Evolutionary conservation across 2,329 filamentous ascomycete genomes (phyloP), one percentile per base, ranked within the genome.

Genomic region (Aspergillus sp.): DNA sequence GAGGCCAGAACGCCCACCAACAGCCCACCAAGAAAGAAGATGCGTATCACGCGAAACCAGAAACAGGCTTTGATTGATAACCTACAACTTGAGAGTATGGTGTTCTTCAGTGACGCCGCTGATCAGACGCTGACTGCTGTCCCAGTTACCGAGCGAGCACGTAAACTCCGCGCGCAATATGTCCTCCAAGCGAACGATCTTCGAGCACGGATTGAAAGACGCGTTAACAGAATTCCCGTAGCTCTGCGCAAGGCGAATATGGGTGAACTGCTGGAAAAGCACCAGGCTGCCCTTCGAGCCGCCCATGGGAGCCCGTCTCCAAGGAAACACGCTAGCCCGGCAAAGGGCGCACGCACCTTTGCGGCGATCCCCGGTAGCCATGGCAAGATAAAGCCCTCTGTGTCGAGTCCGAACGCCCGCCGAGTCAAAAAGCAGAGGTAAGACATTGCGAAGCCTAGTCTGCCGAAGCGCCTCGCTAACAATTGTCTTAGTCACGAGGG

Each of bases 61-160:
- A 96, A 95, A 73, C 89, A 94, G 71, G 87, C 88, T 10, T 76
- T 96, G 47, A 87, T 96, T 53, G 90, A 96, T 65, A 95, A 96
- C 64, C 74, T 96, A 36, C 90, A 95, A 67, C 79, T 96, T 38
- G 91, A 96, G 73, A 84, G 91, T 95, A 80, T 57, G 85, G 70
- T 16, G 32, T 38, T 32, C 17, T 36, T 6, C 26, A 30, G 26
- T 11, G 9, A 11, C 2, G 8, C 26, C 26, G 61, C 51, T 32
- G 46, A 45, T 24, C 45, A 49, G n/a, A 20, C 11, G 41, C 57
- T 60, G 35, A 59, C 54, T n/a, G 10, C 54, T n/a, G 10, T n/a
- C 42, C 32, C 60, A 96, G 91, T 96, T 60, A 91, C 89, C 16
- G 89, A 95, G 74, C 85, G 92, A 68, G 89, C 90, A 56, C 84